Evolutionary conservation across 2,329 filamentous ascomycete genomes (phyloP).

Genomic region (Cephalotrichum gorgonifer): DNA sequence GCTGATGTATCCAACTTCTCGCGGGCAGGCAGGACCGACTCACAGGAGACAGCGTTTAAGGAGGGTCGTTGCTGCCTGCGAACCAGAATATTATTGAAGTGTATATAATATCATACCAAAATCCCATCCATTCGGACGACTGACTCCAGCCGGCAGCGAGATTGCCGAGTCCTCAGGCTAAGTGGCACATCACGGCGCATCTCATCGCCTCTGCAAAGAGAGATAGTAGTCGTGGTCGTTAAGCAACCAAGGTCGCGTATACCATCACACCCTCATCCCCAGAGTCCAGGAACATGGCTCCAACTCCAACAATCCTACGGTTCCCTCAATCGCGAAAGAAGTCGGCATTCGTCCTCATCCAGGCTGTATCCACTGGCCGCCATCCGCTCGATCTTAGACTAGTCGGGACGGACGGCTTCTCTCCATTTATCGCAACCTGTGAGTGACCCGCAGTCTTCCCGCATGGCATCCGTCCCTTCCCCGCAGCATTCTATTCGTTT

Average conservation of each 20-base stretch:
- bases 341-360: slow-evolving; percentile 47
- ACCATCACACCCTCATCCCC: background rate
- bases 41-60: no score
- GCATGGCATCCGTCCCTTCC: background rate
- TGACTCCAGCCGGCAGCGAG: background rate
- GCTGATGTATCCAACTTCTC: background rate
- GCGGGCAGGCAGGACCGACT: background rate
- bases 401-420: slow-evolving; percentile 56
- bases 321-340: slow-evolving; percentile 45
- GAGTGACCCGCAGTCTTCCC: slow-evolving; percentile 23
- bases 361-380: slow-evolving; percentile 39
- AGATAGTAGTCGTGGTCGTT: background rate
- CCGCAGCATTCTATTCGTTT: background rate
- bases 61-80: background rate
- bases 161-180: background rate
- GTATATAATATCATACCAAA: background rate
- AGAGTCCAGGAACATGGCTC: background rate
- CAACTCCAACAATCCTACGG: slow-evolving; percentile 35
- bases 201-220: background rate
- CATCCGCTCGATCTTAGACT: slow-evolving; percentile 55
- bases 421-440: slow-evolving; percentile 48
- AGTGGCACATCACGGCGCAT: no score
- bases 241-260: background rate
- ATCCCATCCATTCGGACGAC: background rate
- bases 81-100: background rate